Base-by-base conservation (phyloP, 805 yeast species). In the Ogataea methanolica region DNA sequence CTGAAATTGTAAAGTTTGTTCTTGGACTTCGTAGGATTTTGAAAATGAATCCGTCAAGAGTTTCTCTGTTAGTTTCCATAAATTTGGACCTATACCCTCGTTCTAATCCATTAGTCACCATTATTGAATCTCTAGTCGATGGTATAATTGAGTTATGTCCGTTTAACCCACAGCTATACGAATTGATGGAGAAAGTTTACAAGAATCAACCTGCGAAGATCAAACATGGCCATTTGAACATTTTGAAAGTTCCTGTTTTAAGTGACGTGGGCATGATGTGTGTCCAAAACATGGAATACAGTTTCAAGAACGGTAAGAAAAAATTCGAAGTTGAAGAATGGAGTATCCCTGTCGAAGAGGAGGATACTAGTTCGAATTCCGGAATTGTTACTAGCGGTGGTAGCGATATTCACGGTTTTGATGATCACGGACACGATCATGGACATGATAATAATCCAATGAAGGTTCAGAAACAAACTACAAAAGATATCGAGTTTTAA, bases 311-410 rank as follows among this genome's bases (percentile, higher is more conserved):
- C 54, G 92, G 96, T 14, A 77, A 86, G 52, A 80, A 82, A 64
- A 82, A 78, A 57, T 89, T 92, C 61, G 96, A 88, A 59, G 84
- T 94, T 45, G 92, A 88, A 55, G 88, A 83, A 59, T 94, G 97
- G 96, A 88, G 96, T n/a, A 94, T 94, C 43, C 98, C 99, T 0
- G 96, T 92, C 2, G 97, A 90, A 48, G 95, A 85, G 48, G 86
- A 75, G n/a, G 84, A 75, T 15, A 76, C 69, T 5, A 69, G 65
- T 4, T 61, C 53, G 1, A 33, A 43, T 22, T 5, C 45, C 6
- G 26, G 9, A 26, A 26, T 9, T 26, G 31, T 2, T 8, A 21
- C 36, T 2, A 35, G 19, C 3, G 7, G 26, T 16, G 31, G 36
- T 6, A 8, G 17, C 23, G 26, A 16, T 19, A 23, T 19, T 16